Percentiles rank a stretch among this genome's conserved stretches.
These are phyloP conservation scores for Pseudogymnoascus destructans DNA, from an alignment of 2,329 filamentous ascomycete species.

Conservation along the genomic window DNA sequence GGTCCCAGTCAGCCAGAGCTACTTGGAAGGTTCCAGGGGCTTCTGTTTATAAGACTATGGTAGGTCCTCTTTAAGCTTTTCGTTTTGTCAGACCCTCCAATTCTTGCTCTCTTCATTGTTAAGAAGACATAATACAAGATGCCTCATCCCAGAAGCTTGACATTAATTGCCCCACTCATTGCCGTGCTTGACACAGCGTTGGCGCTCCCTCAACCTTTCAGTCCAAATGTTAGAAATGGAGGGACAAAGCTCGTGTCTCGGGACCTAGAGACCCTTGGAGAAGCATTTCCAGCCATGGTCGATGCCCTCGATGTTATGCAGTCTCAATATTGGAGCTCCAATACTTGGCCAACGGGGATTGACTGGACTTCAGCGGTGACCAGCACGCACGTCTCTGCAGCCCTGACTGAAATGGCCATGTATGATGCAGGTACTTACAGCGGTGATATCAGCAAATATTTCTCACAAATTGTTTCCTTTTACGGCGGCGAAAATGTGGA, in stretches of 20 bases:
- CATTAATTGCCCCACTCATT: background rate
- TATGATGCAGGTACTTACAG: conserved; percentile 34
- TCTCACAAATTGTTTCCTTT: conserved; percentile 60
- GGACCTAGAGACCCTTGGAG: conserved; percentile 13
- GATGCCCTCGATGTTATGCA: conserved; percentile 65
- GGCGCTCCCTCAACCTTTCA: background rate
- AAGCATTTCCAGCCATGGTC: conserved; percentile 26
- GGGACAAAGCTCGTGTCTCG: background rate
- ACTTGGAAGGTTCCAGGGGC: background rate
- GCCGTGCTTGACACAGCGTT: background rate
- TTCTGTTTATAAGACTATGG: background rate
- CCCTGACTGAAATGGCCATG: conserved; percentile 33
- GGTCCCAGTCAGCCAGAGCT: background rate
- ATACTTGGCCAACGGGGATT: conserved; percentile 73
- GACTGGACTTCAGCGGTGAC: conserved; percentile 90
- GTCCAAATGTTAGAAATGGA: background rate
- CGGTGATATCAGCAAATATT: conserved; percentile 74
- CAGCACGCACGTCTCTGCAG: conserved; percentile 64
- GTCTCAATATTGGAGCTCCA: conserved; percentile 62
- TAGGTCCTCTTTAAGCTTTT: background rate
- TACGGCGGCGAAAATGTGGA: conserved; percentile 82
- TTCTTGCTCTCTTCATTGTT: background rate
- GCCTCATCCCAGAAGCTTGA: background rate
- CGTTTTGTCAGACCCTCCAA: background rate
- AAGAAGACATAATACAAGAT: background rate